Evolutionary conservation across 139 green algal species (phyloP).

Genomic region (Edaphochlamys debaryana): DNA sequence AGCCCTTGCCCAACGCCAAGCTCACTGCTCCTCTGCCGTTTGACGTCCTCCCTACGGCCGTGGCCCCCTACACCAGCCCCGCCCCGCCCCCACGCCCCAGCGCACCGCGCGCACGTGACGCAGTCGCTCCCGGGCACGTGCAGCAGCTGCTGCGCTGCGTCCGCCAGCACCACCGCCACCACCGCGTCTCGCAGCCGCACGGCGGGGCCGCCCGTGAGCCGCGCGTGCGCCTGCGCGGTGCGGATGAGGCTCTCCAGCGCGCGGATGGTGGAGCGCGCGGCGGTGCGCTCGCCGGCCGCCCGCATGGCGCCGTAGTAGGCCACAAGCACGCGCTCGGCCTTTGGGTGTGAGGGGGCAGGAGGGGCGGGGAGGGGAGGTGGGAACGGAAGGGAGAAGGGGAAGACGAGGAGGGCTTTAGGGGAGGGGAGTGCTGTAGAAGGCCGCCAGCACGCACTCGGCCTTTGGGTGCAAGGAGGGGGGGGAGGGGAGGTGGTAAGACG

Average conservation of each 20-base stretch:
- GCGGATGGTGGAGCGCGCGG: constrained; percentile 73
- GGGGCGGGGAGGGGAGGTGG: too few species aligned
- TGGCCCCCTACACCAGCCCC: too few species aligned
- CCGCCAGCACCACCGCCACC: constrained; percentile 68
- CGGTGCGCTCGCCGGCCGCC: constrained; percentile 40
- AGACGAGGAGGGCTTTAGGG: too few species aligned
- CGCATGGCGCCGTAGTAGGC: constrained; percentile 83
- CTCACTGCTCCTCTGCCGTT: too few species aligned
- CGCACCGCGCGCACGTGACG: constrained; percentile 11
- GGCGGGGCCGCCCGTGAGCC: constrained; percentile 68
- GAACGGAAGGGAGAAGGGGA: too few species aligned
- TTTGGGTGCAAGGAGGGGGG: too few species aligned
- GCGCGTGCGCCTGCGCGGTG: constrained; percentile 86
- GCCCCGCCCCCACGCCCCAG: too few species aligned
- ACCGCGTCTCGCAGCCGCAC: constrained; percentile 75
- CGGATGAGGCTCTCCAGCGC: constrained; percentile 90
- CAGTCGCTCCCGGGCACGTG: background rate
- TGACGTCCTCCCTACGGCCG: background rate
- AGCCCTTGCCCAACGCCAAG: background rate
- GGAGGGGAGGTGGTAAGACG: too few species aligned
- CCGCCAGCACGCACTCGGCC: constrained; percentile 62
- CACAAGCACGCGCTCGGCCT: constrained; percentile 62
- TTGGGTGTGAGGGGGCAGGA: too few species aligned
- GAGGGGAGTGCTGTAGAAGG: constrained; percentile 87
- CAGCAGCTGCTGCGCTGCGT: constrained; percentile 30